phyloP scores from a whole-genome alignment of 495 filamentous ascomycete genomes.

The Daldinia concentrica region DNA sequence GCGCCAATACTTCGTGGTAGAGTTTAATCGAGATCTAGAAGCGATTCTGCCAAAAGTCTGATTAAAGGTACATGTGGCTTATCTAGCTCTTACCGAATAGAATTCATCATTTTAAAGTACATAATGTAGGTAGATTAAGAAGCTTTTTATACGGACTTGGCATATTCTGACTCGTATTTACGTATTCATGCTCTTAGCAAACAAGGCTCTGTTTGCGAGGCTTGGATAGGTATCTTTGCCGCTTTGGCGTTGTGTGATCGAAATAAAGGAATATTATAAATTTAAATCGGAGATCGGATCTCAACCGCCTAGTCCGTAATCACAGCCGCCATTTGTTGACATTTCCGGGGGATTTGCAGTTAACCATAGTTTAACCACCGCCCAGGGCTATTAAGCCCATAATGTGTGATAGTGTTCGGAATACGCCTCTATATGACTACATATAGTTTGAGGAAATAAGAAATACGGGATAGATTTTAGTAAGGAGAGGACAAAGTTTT shows the following conservation, averaged over 20 bases:
- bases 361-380: not conserved
- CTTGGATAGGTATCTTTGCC: not conserved
- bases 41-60: not conserved
- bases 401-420: not conserved
- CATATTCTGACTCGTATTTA: not conserved
- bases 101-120: not conserved
- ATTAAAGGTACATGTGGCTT: not conserved
- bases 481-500: slow-evolving; percentile 41
- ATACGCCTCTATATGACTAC: not conserved
- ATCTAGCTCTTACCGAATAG: not conserved
- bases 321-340: not conserved
- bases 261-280: not conserved
- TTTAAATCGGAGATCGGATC: slow-evolving; percentile 9
- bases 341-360: too few species aligned
- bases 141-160: not conserved
- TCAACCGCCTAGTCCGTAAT: not conserved
- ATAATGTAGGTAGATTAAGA: not conserved
- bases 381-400: not conserved
- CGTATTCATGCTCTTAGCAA: not conserved
- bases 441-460: too few species aligned
- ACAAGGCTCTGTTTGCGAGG: not conserved
- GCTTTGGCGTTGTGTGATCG: not conserved
- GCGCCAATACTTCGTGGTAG: not conserved
- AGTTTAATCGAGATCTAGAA: not conserved
- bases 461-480: too few species aligned